A percentile compares a stretch with the other conserved stretches of the same genome.
These are phyloP conservation scores for Amesomyces nigricolor DNA, from an alignment of 2,329 filamentous ascomycete genomes.

Conservation along the genomic window DNA sequence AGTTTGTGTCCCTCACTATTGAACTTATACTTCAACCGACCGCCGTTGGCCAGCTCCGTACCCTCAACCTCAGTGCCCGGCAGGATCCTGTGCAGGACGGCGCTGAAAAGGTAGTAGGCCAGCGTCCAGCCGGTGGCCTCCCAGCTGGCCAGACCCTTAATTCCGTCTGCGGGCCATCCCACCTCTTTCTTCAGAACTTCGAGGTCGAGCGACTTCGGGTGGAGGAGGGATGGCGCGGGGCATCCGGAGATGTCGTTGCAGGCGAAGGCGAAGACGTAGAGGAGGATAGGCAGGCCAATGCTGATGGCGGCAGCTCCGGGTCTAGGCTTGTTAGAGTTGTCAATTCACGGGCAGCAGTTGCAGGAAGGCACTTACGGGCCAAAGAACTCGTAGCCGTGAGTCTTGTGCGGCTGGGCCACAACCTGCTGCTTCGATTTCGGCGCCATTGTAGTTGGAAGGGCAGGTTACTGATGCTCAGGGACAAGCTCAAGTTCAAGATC, in stretches of 20 bases:
- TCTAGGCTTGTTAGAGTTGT: constrained; percentile 38
- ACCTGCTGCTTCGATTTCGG: constrained; percentile 21
- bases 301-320: constrained; percentile 72
- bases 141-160: constrained; percentile 64
- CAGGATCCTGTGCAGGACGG: constrained; percentile 69
- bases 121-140: constrained; percentile 64
- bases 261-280: constrained; percentile 74
- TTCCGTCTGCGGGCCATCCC: constrained; percentile 70
- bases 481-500: not conserved
- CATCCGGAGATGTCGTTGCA: constrained; percentile 94
- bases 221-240: constrained; percentile 73
- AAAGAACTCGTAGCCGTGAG: constrained; percentile 47
- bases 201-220: constrained; percentile 64
- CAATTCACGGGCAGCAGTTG: not conserved
- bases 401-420: constrained; percentile 20
- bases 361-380: constrained; percentile 39
- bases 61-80: constrained; percentile 70
- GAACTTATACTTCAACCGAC: constrained; percentile 75
- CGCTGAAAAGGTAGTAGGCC: constrained; percentile 71
- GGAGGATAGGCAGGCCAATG: constrained; percentile 70
- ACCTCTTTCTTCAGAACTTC: constrained; percentile 71
- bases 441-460: constrained; percentile 16
- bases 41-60: constrained; percentile 62
- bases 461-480: not conserved
- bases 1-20: constrained; percentile 49